These are phyloP conservation scores for Ceratocystis papillata DNA, from an alignment of 2,329 filamentous ascomycete genomes.

Conservation along the genomic window DNA sequence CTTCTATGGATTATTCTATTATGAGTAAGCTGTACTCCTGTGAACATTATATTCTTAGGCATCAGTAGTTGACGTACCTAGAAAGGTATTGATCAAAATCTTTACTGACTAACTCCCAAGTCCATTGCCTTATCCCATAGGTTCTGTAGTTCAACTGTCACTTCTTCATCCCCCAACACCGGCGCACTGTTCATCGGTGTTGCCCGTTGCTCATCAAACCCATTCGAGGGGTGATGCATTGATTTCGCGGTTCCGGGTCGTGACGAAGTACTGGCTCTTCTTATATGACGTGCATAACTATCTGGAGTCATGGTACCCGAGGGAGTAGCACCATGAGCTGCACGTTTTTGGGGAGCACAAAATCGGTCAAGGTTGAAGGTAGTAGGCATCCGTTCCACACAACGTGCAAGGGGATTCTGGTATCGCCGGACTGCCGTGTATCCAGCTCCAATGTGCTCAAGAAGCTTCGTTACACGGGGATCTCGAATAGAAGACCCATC, in stretches of 20 bases:
- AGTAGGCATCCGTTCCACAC: conserved; percentile 38
- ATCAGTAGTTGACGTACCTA: background rate
- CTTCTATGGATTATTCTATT: background rate
- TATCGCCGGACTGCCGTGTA: conserved; percentile 64
- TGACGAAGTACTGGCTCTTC: conserved; percentile 25
- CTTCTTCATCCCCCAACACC: conserved; percentile 41
- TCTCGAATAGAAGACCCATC: conserved; percentile 44
- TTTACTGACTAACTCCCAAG: conserved; percentile 44
- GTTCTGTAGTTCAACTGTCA: conserved; percentile 43
- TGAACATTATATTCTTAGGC: background rate
- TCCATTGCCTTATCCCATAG: conserved; percentile 53
- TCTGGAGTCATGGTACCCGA: background rate
- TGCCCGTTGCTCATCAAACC: conserved; percentile 14
- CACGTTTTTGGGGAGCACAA: conserved; percentile 2
- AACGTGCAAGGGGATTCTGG: conserved; percentile 58
- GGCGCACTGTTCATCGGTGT: conserved; percentile 7
- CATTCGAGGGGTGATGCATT: conserved; percentile 30
- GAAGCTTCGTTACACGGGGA: conserved; percentile 51
- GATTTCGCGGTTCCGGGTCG: conserved; percentile 33
- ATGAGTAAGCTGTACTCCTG: background rate
- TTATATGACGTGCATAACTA: background rate
- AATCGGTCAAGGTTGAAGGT: conserved; percentile 4
- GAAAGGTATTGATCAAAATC: background rate
- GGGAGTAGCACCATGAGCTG: background rate
- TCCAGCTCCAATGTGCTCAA: conserved; percentile 60